A percentile compares a stretch with the other conserved stretches of the same genome.
Conservation (phyloP, 164 flowering plant species). For the Santalum album region DNA sequence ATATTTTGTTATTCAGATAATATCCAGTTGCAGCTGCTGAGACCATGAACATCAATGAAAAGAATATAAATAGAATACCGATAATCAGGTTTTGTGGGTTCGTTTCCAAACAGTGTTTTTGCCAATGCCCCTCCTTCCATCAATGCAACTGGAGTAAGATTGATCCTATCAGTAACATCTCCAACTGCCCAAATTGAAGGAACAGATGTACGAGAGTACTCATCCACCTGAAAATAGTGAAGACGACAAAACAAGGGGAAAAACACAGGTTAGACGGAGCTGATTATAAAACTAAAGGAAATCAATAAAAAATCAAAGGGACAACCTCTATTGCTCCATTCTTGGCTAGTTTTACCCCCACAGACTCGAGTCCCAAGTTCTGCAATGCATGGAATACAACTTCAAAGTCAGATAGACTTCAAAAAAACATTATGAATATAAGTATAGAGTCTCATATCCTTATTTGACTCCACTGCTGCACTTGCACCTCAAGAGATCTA, state of each 20-base stretch:
- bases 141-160: conserved; percentile 98
- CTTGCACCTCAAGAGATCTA: no score
- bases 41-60: no score
- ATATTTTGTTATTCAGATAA: no score
- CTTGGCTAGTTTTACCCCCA: conserved; percentile 67
- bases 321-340: conserved; percentile 87
- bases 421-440: no score
- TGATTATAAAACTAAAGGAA: not conserved
- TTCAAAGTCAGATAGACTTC: no score
- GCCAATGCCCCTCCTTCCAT: conserved; percentile 97
- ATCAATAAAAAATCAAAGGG: not conserved
- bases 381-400: conserved; percentile 23
- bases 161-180: conserved; percentile 88
- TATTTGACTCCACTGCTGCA: no score
- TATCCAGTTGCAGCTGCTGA: no score
- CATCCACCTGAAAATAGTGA: conserved; percentile 67
- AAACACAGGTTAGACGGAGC: not conserved
- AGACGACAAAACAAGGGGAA: not conserved
- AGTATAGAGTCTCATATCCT: no score
- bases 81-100: conserved; percentile 75
- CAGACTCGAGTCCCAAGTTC: conserved; percentile 77
- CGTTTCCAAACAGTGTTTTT: conserved; percentile 77
- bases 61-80: conserved; percentile 29
- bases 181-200: conserved; percentile 99
- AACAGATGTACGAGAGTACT: conserved; percentile 79